Evolutionary conservation across 192 early-diverging fungal species (phyloP), one percentile per base, ranked within the genome.

Genomic region (Backusella mclennaniae): DNA sequence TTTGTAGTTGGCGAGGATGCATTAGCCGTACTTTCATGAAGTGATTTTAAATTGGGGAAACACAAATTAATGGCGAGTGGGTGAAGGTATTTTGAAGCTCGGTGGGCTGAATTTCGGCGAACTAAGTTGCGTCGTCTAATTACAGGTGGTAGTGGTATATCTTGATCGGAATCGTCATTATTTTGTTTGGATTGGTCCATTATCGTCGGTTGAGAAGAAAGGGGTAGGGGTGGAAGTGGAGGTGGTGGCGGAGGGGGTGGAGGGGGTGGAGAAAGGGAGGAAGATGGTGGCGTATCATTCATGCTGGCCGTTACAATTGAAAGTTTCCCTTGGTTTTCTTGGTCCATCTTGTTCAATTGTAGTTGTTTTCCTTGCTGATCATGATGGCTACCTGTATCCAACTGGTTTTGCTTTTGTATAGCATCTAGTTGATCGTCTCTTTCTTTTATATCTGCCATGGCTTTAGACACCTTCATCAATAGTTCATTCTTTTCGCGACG

Each of bases 401-500:
- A 6, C 23, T 36, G 35, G 19, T 21, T 36, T 38, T 73, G 52
- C 31, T 75, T 17, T 14, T 75, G 59, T 6, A 70, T 38, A 15
- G 56, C 17, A 26, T 19, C 19, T 36, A 79, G 49, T 53, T 69
- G 42, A 38, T 75, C 52, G 12, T 82, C 76, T 31, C 67, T 66
- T 3, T 82, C 76, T 35, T 70, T 68, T 26, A 79, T 42, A 36
- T 79, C 78, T 2, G 73, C 78, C 41, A 71, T 56, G 3, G 74
- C 67, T 49, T 79, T 79, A 3, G 73, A 74, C 35, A 82, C 41
- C 19, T 82, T 78, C 80, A 82, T 82, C 11, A 78, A 11, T 17
- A 82, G 36, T 19, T 82, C 80, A 67, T 82, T 82, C 63, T 82
- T 82, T 35, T 82, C 80, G 35, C 76, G 72, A 2, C 80, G 73